Conservation (phyloP, 371 early-diverging fungal genomes). For the Rhizopus microsporus region DNA sequence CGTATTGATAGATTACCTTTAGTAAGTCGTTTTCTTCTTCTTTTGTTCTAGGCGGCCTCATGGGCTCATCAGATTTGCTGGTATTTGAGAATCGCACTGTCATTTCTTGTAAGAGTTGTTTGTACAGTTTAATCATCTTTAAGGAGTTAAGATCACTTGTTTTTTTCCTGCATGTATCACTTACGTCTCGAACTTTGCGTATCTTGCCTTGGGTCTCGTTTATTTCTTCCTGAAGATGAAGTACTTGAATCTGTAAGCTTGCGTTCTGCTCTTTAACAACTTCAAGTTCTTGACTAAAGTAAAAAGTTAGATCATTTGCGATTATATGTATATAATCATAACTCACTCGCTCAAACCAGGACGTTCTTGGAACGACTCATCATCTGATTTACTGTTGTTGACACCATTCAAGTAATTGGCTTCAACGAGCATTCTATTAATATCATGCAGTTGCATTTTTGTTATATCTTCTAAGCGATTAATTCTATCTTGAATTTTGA, state of each 20-base stretch:
- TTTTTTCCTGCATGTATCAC: neutral
- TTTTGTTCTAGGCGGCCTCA: constrained; percentile 45
- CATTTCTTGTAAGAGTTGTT: constrained; percentile 56
- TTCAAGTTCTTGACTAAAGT: constrained; percentile 42
- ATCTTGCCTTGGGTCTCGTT: constrained; percentile 68
- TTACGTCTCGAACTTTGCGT: constrained; percentile 78
- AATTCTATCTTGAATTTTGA: constrained; percentile 63
- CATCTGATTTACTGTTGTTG: constrained; percentile 27
- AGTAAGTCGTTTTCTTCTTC: constrained; percentile 76
- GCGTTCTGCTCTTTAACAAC: constrained; percentile 66
- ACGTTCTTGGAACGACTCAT: constrained; percentile 32
- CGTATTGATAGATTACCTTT: constrained; percentile 46
- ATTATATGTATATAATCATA: neutral
- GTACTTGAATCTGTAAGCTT: constrained; percentile 58
- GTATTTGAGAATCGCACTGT: constrained; percentile 33
- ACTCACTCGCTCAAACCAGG: constrained; percentile 49
- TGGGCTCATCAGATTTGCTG: constrained; percentile 32
- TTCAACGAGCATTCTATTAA: constrained; percentile 70
- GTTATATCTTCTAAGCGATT: constrained; percentile 64
- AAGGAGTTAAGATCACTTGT: neutral
- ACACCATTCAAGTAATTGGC: constrained; percentile 55
- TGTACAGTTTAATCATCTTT: constrained; percentile 58
- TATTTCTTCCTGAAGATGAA: constrained; percentile 70
- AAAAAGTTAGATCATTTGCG: neutral
- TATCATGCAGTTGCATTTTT: constrained; percentile 64